Evolutionary conservation across 352 stramenopile species (phyloP).

Genomic region (Pythium insidiosum): DNA sequence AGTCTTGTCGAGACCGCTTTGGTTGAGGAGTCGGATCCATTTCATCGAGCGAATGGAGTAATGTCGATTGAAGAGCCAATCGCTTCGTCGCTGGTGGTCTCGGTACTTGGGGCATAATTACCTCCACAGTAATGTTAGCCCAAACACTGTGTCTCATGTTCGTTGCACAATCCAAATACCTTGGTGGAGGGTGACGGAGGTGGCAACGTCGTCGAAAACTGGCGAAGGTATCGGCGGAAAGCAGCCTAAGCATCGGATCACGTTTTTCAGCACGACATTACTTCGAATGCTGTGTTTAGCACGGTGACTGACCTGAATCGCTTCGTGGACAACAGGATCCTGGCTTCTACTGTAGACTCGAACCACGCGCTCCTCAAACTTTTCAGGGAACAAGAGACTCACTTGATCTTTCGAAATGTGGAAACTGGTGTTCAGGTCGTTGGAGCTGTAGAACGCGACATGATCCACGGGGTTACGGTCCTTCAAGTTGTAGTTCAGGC

Average conservation of each 20-base stretch:
- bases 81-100: too few relatives aligned
- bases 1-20: too few relatives aligned
- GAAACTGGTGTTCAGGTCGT: slow-evolving; percentile 50
- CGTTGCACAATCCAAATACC: slow-evolving; percentile 14
- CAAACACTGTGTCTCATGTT: too few relatives aligned
- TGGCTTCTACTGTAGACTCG: slow-evolving; percentile 67
- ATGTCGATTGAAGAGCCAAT: too few relatives aligned
- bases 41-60: too few relatives aligned
- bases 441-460: slow-evolving; percentile 76
- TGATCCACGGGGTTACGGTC: slow-evolving; percentile 81
- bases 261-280: slow-evolving; percentile 1
- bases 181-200: slow-evolving; percentile 70
- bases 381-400: slow-evolving; percentile 74
- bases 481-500: slow-evolving; percentile 81
- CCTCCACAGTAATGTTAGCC: too few relatives aligned
- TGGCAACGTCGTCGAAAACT: slow-evolving; percentile 54
- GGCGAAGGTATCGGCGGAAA: slow-evolving; percentile 50
- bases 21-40: too few relatives aligned
- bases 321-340: slow-evolving; percentile 31
- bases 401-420: slow-evolving; percentile 77
- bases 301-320: slow-evolving; percentile 54
- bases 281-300: too few relatives aligned
- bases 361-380: slow-evolving; percentile 82
- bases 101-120: too few relatives aligned
- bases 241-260: slow-evolving; percentile 20